Evolutionary conservation across 768 basidiomycete species (phyloP).

Genomic region (Rhizopogon salebrosus): DNA sequence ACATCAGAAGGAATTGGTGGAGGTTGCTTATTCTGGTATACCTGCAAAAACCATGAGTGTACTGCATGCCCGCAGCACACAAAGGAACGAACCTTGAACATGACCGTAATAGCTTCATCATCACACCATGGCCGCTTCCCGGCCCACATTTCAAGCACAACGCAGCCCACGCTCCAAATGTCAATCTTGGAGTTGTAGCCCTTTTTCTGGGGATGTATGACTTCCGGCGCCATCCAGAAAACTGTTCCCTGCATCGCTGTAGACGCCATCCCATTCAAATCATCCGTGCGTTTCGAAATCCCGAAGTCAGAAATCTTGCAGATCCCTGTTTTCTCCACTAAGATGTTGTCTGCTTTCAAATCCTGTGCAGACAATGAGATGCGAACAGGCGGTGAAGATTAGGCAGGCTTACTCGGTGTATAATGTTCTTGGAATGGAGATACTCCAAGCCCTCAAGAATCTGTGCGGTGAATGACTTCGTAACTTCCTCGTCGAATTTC

Average conservation of each 20-base stretch:
- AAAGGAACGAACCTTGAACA: conserved; percentile 72
- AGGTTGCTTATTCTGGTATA: conserved; percentile 78
- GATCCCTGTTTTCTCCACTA: conserved; percentile 85
- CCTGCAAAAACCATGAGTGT: conserved; percentile 34
- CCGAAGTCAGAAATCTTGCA: conserved; percentile 99
- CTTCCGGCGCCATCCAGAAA: conserved; percentile 99
- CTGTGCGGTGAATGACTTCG: conserved; percentile 88
- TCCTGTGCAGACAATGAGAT: conserved; percentile 47
- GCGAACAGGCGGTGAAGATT: background rate
- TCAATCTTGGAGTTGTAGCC: conserved; percentile 97
- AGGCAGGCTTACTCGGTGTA: conserved; percentile 67
- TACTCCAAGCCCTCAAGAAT: conserved; percentile 91
- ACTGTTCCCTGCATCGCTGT: conserved; percentile 97
- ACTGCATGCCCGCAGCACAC: background rate
- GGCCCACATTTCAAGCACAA: conserved; percentile 99
- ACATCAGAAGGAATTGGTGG: conserved; percentile 90
- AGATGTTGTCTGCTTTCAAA: conserved; percentile 96
- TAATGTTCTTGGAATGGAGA: conserved; percentile 85
- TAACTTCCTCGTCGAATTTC: conserved; percentile 87
- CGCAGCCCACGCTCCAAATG: conserved; percentile 98
- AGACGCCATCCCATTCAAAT: conserved; percentile 72
- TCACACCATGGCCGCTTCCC: conserved; percentile 94
- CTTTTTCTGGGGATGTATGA: conserved; percentile 79
- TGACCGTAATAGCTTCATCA: conserved; percentile 85
- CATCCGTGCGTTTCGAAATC: conserved; percentile 93